Conservation (phyloP, 192 early-diverging fungal genomes). For the Rhizoclosmatium globosum region DNA sequence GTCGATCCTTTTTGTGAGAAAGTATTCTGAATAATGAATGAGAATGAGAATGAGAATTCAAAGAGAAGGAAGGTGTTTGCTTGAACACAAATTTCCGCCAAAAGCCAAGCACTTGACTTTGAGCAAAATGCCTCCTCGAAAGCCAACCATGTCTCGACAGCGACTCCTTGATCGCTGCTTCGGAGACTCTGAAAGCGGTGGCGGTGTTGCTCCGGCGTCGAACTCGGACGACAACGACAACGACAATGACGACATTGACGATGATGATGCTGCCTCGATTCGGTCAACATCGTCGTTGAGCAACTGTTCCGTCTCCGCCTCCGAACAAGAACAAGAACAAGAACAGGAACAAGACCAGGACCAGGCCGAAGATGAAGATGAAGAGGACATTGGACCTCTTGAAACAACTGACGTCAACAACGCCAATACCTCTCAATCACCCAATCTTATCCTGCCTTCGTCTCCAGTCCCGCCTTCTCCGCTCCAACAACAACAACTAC, state of each 20-base stretch:
- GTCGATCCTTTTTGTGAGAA: conserved; percentile 31
- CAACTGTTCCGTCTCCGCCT: conserved; percentile 11
- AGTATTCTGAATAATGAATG: neutral
- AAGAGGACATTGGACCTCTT: neutral
- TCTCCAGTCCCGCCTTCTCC: neutral
- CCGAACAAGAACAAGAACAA: neutral
- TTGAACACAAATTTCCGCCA: no score
- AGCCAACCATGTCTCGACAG: no score
- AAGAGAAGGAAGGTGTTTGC: no score
- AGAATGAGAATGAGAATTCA: neutral
- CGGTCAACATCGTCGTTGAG: neutral
- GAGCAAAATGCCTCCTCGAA: no score
- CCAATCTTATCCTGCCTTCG: no score
- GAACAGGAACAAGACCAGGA: neutral
- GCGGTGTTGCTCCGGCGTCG: neutral
- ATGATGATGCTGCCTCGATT: no score
- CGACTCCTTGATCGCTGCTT: neutral
- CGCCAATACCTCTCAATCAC: no score
- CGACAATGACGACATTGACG: neutral
- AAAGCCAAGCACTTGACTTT: no score
- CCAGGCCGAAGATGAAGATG: neutral
- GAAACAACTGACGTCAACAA: no score
- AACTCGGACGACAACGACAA: conserved; percentile 7
- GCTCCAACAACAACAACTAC: neutral
- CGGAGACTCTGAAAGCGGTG: neutral